Conservation (phyloP, 345 rosid genomes). For the Brassica rapa region DNA sequence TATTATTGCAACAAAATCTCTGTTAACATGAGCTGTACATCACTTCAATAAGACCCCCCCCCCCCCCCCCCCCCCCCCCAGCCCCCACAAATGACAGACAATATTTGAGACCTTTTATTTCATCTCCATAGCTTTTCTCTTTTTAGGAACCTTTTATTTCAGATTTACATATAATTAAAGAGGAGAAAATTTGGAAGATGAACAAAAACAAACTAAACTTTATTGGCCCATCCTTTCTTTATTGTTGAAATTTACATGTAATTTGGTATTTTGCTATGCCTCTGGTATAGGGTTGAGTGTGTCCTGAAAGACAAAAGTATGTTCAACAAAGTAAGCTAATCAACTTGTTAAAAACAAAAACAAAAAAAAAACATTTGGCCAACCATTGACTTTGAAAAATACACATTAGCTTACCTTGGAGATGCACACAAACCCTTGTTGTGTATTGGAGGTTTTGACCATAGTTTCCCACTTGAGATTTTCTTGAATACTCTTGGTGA, state of each 20-base stretch:
- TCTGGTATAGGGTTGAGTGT: constrained; percentile 44
- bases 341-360: background rate
- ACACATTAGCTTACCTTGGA: constrained; percentile 57
- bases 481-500: too few species aligned
- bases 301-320: constrained; percentile 35
- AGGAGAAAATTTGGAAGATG: background rate
- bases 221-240: constrained; percentile 18
- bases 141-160: constrained; percentile 18
- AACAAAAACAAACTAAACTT: background rate
- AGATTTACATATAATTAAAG: constrained; percentile 24
- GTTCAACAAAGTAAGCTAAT: constrained; percentile 12
- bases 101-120: constrained; percentile 9
- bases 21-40: constrained; percentile 39
- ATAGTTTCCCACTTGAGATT: constrained; percentile 80
- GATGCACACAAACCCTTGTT: constrained; percentile 54
- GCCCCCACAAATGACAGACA: constrained; percentile 2
- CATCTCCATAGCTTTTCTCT: constrained; percentile 30
- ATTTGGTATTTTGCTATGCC: constrained; percentile 34
- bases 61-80: too few species aligned
- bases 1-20: constrained; percentile 38
- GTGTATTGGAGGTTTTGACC: constrained; percentile 59
- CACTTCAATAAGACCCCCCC: constrained; percentile 10
- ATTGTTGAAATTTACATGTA: constrained; percentile 25
- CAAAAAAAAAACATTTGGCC: background rate
- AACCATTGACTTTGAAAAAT: background rate